Evolutionary conservation across 2,329 filamentous ascomycete species (phyloP), one percentile per base, ranked within the genome.

Genomic region (Pestalotiopsis sp.): DNA sequence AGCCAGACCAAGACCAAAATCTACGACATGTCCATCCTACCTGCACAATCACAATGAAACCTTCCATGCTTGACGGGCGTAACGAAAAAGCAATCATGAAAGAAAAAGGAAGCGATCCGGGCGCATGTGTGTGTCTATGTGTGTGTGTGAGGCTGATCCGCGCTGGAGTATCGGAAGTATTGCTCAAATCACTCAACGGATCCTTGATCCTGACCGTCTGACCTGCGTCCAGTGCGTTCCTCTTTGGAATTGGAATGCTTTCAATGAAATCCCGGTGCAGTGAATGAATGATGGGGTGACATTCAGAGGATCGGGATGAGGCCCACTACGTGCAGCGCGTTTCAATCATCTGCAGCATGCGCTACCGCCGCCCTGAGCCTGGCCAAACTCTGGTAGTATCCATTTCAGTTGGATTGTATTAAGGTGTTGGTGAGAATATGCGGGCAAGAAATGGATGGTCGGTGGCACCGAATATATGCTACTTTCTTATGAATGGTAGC

Each of bases 31-130:
- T 27, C 57, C 57, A 59, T 27, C 12, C 57, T 59, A 36, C 57
- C 14, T 62, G 59, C 59, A 62, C 59, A 14, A 36, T 39, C 11
- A 20, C 59, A 64, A 49, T 64, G 62, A 64, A 64, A 64, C 62
- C 41, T 64, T 64, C 38, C 38, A 49, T 64, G 72, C 64, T 45
- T 65, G 45, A 58, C 49, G 70, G 71, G 59, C 59, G 59, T 39
- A 39, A 62, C 36, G 27, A 39, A 39, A 62, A 69, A 39, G 45
- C 11, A 64, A 49, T 52, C 62, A 45, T 39, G 14, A 27, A 27
- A 27, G 4, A 14, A 13, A 60, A n/a, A 13, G 20, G 17, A 13
- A 14, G 25, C 20, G 12, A 60, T n/a, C 17, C 36, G 31, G 20
- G 27, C 59, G 31, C 13, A 14, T 12, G 31, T 31, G 17, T 61